Conservation (phyloP, 2,329 filamentous ascomycete species). For the Catunica adiposa region DNA sequence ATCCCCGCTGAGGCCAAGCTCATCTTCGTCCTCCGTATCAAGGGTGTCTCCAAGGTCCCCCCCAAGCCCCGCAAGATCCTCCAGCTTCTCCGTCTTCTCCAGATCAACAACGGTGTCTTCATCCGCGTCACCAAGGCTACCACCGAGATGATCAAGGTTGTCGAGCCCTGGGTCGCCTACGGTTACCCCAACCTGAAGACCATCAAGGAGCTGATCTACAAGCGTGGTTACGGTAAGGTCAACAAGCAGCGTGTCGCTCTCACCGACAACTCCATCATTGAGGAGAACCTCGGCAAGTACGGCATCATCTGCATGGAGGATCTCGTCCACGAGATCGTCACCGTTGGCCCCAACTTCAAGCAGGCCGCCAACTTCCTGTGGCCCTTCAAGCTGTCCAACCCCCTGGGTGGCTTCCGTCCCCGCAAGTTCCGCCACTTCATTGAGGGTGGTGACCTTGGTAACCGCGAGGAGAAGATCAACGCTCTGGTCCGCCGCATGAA, state of each 20-base stretch:
- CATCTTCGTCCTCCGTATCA: conserved; percentile 97
- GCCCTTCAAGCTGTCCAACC: conserved; percentile 99
- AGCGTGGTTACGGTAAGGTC: conserved; percentile 98
- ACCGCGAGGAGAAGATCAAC: conserved; percentile 98
- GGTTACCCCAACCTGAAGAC: conserved; percentile 99
- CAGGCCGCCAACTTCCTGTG: conserved; percentile 98
- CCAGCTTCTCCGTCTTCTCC: conserved; percentile 95
- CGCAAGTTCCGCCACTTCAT: conserved; percentile 99
- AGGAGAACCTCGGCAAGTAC: conserved; percentile 93
- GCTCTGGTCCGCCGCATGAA: conserved; percentile 95
- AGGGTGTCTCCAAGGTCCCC: conserved; percentile 99
- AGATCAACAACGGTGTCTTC: conserved; percentile 99
- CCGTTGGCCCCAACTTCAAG: conserved; percentile 99
- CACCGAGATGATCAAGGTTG: conserved; percentile 89
- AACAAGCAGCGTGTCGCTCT: conserved; percentile 94
- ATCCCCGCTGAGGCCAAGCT: conserved; percentile 89
- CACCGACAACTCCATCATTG: conserved; percentile 95
- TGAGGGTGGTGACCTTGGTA: conserved; percentile 94
- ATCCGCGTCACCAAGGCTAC: conserved; percentile 96
- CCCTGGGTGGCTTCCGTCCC: conserved; percentile 85
- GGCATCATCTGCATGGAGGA: conserved; percentile 99
- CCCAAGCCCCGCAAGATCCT: conserved; percentile 99
- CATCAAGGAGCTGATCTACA: conserved; percentile 98
- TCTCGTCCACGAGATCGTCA: conserved; percentile 97
- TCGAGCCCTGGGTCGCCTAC: conserved; percentile 98